Base-by-base conservation (phyloP, 345 rosid species). In the Mercurialis annua region DNA sequence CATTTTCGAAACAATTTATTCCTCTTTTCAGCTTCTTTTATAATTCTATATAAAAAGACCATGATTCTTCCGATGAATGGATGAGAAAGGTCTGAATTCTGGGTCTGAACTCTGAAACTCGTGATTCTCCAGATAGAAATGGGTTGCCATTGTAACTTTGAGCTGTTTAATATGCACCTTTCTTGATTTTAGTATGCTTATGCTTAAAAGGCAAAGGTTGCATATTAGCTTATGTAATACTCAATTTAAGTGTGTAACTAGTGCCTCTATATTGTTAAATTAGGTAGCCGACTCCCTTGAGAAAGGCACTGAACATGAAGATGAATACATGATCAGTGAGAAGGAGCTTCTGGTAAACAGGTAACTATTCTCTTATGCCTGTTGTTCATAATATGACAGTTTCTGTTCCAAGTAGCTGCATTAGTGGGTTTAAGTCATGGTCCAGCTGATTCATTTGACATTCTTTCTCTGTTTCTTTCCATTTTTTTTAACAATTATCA, bases 261-360 rank as follows among this genome's bases (percentile, higher is more conserved):
- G 20, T 18, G 20, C 34, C 17, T 21, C 31, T 64, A 21, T 50
- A 9, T 66, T 48, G 56, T 62, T 20, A 57, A 50, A 66, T 29
- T 73, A 95, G 98, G 94, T 88, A 52, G 99, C 98, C 27, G 98
- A 95, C 75, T 95, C 99, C 51, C 98, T 95, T 69, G 98, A 95
- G 80, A 95, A 92, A 82, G 99, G 99, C 63, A 95, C 98, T 59
- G 98, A 95, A 77, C 97, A 95, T 51, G 99, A 95, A 77, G 99
- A 90, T 68, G 99, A 94, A 78, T 95, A 95, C 80, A 95, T 95
- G 98, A 95, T 95, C 71, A 95, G 99, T 23, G 99, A 95, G 85
- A 95, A 86, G 69, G 98, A 94, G 73, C 99, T 94, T 42, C 92
- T 94, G 15, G 98, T 94, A 6, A 94, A 94, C 83, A 82, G 90